phyloP scores from a whole-genome alignment of 805 yeast genomes.

The Diddensiella caesifluorescens region DNA sequence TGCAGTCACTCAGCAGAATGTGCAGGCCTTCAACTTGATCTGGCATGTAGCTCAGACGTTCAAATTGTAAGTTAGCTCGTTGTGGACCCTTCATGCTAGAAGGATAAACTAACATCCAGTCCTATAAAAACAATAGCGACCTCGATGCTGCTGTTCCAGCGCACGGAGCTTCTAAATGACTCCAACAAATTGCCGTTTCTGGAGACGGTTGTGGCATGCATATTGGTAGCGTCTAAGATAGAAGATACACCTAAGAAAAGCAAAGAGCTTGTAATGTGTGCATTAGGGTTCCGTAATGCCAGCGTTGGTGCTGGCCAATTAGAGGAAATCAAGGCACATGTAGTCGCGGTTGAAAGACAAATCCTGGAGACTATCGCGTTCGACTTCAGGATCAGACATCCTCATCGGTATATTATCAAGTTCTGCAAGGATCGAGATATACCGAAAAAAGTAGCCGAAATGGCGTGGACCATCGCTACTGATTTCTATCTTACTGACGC shows the following conservation, averaged over 20 bases:
- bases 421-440: constrained; percentile 41
- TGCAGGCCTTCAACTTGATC: constrained; percentile 28
- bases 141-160: constrained; percentile 67
- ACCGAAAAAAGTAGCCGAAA: constrained; percentile 43
- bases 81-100: background rate
- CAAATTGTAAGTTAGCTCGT: constrained; percentile 14
- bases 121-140: constrained; percentile 68
- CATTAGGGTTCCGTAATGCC: constrained; percentile 24
- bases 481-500: constrained; percentile 70
- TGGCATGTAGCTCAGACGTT: constrained; percentile 17
- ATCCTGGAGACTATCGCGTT: constrained; percentile 72
- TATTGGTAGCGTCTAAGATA: constrained; percentile 67
- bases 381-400: constrained; percentile 66
- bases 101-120: constrained; percentile 1
- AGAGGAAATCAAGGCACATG: constrained; percentile 52
- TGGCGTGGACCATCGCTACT: constrained; percentile 71
- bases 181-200: constrained; percentile 13
- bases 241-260: constrained; percentile 81
- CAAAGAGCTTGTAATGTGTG: constrained; percentile 48
- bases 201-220: constrained; percentile 62
- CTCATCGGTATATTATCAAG: constrained; percentile 63
- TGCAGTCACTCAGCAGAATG: constrained; percentile 46
- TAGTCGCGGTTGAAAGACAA: constrained; percentile 61
- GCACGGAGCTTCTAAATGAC: constrained; percentile 57
- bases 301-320: constrained; percentile 31